A percentile compares a stretch with the other conserved stretches of the same genome.
Conservation (phyloP, 345 rosid species). For the Salix suchowensis region DNA sequence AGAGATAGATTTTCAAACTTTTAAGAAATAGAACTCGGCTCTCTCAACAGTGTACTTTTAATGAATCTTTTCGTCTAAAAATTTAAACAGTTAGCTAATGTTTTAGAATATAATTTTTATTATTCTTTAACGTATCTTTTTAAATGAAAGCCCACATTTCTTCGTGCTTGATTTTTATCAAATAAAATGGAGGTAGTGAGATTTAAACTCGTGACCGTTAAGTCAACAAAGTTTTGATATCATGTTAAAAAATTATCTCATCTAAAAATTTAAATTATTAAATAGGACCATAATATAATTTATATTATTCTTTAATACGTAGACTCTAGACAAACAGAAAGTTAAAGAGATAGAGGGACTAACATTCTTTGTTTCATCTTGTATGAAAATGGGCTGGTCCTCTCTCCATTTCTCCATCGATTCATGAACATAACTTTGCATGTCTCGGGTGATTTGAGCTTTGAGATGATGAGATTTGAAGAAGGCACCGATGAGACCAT, state of each 20-base stretch:
- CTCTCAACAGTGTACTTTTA: background rate
- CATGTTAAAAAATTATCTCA: too few relatives aligned
- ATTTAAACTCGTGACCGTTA: too few relatives aligned
- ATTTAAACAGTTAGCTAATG: accelerated
- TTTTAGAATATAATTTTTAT: too few relatives aligned
- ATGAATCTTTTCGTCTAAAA: too few relatives aligned
- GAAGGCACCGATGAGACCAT: constrained; percentile 84
- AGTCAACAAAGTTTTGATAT: accelerated
- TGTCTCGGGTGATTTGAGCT: constrained; percentile 78
- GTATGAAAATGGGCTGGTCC: constrained; percentile 56
- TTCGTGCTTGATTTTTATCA: too few relatives aligned
- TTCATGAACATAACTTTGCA: constrained; percentile 57
- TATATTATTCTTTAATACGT: background rate
- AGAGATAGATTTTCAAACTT: constrained; percentile 11
- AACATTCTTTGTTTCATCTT: constrained; percentile 83
- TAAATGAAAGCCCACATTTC: too few relatives aligned
- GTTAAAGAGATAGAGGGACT: constrained; percentile 12
- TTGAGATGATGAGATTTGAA: constrained; percentile 78
- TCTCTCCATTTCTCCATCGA: constrained; percentile 76
- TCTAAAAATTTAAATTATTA: too few relatives aligned
- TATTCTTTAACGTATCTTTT: too few relatives aligned
- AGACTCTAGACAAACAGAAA: background rate
- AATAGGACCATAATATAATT: too few relatives aligned
- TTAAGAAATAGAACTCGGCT: constrained; percentile 9
- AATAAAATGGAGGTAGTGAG: accelerated